These are phyloP conservation scores for Dunaliella sp. DNA, from an alignment of 139 green algal species.

Conservation along the genomic window DNA sequence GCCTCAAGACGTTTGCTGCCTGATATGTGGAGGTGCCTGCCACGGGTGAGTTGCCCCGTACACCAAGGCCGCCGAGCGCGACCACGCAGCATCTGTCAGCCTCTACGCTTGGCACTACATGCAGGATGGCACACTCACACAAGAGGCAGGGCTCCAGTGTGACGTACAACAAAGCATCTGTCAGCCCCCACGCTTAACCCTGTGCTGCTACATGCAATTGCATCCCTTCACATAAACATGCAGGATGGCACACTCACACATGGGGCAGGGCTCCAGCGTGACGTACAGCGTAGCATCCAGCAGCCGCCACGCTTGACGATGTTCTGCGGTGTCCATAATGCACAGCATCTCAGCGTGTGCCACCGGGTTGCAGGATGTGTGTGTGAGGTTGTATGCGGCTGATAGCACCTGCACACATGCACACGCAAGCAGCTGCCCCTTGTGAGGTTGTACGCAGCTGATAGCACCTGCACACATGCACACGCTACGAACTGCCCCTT, in stretches of 20 bases:
- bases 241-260: conserved; percentile 64
- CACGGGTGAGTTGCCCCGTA: conserved; percentile 84
- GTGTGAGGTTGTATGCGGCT: conserved; percentile 57
- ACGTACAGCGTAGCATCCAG: conserved; percentile 83
- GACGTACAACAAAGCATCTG: too few relatives aligned
- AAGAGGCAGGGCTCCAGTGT: conserved; percentile 95
- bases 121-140: conserved; percentile 54
- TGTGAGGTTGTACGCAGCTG: conserved; percentile 61
- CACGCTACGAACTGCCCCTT: conserved; percentile 48
- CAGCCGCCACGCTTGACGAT: conserved; percentile 64
- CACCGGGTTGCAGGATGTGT: conserved; percentile 59
- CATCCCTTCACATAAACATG: too few relatives aligned
- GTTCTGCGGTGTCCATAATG: conserved; percentile 51
- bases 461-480: conserved; percentile 45
- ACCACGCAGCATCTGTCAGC: too few relatives aligned
- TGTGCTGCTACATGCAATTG: too few relatives aligned
- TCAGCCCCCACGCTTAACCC: too few relatives aligned
- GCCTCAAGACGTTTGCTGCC: too few relatives aligned
- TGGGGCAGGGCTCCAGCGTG: conserved; percentile 92
- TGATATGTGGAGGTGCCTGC: too few relatives aligned
- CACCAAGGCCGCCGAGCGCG: conserved; percentile 74
- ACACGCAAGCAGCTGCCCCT: conserved; percentile 53
- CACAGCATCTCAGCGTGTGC: conserved; percentile 86
- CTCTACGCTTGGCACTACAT: too few relatives aligned
- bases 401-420: conserved; percentile 43